Evolutionary conservation across 2,329 filamentous ascomycete species (phyloP).

Genomic region (Pseudocercospora fuligena): DNA sequence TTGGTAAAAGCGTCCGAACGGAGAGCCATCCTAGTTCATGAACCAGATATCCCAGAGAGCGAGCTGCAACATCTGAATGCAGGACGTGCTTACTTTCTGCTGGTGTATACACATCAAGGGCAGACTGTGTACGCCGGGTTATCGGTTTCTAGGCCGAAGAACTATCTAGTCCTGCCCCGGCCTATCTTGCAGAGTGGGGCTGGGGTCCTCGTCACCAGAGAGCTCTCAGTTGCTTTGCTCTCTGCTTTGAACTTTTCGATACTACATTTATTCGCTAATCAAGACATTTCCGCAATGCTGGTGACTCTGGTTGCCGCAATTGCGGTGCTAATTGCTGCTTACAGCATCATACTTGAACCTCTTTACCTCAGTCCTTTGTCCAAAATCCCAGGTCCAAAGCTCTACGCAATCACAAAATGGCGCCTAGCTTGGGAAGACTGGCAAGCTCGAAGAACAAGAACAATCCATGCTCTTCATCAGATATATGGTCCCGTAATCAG

Average conservation of each 20-base stretch:
- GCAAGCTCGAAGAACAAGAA: conserved; percentile 48
- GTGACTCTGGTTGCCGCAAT: background rate
- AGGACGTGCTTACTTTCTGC: no score
- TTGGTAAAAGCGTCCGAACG: background rate
- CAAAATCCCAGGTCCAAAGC: conserved; percentile 46
- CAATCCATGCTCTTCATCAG: conserved; percentile 50
- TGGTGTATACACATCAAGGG: no score
- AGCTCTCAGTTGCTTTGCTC: background rate
- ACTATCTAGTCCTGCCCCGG: background rate
- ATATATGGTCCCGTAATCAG: conserved; percentile 56
- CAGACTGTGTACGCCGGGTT: no score
- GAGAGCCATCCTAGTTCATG: no score
- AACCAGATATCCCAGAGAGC: no score
- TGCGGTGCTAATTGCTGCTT: background rate
- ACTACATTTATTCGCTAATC: background rate
- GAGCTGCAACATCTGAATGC: no score
- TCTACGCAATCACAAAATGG: conserved; percentile 52
- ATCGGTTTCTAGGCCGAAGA: background rate
- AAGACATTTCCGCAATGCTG: background rate
- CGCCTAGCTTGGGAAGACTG: conserved; percentile 53
- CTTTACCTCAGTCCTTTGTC: conserved; percentile 23
- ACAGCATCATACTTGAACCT: conserved; percentile 22
- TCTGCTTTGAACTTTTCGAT: background rate
- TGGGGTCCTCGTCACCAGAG: background rate
- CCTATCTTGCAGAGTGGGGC: background rate